Conservation (phyloP, 129 eudicot species). For the Erigeron canadensis region DNA sequence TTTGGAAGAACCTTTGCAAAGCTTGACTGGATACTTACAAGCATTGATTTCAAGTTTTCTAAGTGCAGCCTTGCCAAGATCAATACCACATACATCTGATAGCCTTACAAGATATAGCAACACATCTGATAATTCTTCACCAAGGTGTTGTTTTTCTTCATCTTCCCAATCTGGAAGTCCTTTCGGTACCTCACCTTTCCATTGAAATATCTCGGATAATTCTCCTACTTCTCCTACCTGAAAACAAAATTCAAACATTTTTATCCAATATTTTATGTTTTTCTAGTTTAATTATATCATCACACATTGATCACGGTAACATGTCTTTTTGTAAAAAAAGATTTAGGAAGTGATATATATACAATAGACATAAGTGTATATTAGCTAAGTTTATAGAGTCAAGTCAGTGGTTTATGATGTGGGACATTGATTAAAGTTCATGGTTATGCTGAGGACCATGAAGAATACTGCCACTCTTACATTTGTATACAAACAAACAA, state of each 20-base stretch:
- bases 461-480: background rate
- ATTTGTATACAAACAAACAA: slow-evolving; percentile 26
- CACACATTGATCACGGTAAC: background rate
- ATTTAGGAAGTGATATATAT: too few species aligned
- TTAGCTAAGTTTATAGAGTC: too few species aligned
- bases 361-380: too few species aligned
- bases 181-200: slow-evolving; percentile 86
- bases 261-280: background rate
- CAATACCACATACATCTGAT: slow-evolving; percentile 76
- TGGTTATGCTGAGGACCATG: too few species aligned
- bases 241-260: background rate
- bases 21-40: slow-evolving; percentile 59
- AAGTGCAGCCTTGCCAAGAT: slow-evolving; percentile 76
- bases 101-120: slow-evolving; percentile 66
- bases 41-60: slow-evolving; percentile 69
- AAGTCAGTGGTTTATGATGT: too few species aligned
- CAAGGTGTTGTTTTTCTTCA: slow-evolving; percentile 63
- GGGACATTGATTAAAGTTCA: too few species aligned
- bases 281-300: background rate
- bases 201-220: slow-evolving; percentile 80
- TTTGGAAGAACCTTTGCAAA: slow-evolving; percentile 58
- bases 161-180: slow-evolving; percentile 80
- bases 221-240: slow-evolving; percentile 60
- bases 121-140: slow-evolving; percentile 79
- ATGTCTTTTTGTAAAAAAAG: too few species aligned